Base-by-base conservation (phyloP, 257 asterid species). In the Ilex asprella region DNA sequence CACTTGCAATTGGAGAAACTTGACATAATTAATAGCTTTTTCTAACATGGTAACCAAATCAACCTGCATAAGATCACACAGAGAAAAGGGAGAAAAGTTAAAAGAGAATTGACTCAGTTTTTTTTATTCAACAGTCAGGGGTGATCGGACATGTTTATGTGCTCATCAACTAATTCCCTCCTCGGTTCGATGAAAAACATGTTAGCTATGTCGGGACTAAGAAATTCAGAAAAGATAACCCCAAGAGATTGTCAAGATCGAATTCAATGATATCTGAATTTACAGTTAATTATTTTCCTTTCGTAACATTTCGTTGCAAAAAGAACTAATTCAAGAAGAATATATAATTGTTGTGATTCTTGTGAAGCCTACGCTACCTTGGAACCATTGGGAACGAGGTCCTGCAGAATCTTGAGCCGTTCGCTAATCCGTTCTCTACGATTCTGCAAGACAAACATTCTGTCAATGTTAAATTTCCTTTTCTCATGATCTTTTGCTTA, bases 1-100 rank as follows among this genome's bases (percentile, higher is more conserved):
- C 81, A 87, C 96, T 88, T 87, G 96, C 71, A 91, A 65, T 59
- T 88, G 98, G 35, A 91, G 95, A 86, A 87, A 87, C 74, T 91
- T 84, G 65, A 91, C 97, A 61, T 91, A 91, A 60, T 94, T 63
- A 39, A 85, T 91, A 59, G 97, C 96, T 61, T 91, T 91, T 71
- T 91, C 98, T 61, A 91, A 68, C 98, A 88, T 91, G 59, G 96
- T 88, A 15, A 91, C 98, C 81, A 91, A 80, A 86, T 91, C 98
- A 76, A 91, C 98, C 97, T 91, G 70, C 27, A 21, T 21, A 63
- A 73, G 15, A 12, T 10, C 6, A 39, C 7, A 54, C 31, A 2
- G 10, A 46, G 13, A 10, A 46, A 10, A 3, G 10, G 4, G n/a
- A 46, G 47, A 46, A 46, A 46, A 46, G 52, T 10, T 2, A 11